Conservation (phyloP, 805 yeast genomes). For the Wickerhamiella galacta region DNA sequence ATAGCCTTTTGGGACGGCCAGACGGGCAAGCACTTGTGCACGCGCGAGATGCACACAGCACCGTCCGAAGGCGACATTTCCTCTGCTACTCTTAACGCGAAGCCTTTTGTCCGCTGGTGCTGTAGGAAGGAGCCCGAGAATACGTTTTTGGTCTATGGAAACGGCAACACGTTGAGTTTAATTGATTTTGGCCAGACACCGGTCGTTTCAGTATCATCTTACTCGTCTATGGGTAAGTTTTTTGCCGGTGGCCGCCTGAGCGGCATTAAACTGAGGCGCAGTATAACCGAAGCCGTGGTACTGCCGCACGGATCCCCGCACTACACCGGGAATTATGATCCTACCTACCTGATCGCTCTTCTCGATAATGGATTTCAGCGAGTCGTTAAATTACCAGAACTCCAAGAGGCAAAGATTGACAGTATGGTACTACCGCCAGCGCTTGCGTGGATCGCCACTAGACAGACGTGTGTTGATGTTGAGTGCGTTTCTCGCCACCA, state of each 20-base stretch:
- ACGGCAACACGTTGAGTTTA: constrained; percentile 33
- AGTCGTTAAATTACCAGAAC: constrained; percentile 8
- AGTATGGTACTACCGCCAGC: constrained; percentile 66
- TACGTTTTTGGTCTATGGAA: constrained; percentile 61
- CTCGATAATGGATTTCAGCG: constrained; percentile 44
- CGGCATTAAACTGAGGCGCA: constrained; percentile 25
- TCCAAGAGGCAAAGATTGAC: constrained; percentile 27
- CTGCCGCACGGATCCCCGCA: constrained; percentile 53
- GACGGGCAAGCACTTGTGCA: constrained; percentile 55
- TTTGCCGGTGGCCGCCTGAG: constrained; percentile 44
- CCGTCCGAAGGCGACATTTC: constrained; percentile 2
- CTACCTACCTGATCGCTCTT: constrained; percentile 41
- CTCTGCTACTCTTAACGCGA: constrained; percentile 12
- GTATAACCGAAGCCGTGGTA: constrained; percentile 33
- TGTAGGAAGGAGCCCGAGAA: constrained; percentile 66
- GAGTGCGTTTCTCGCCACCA: constrained; percentile 42
- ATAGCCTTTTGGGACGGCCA: constrained; percentile 86
- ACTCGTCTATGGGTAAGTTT: constrained; percentile 63
- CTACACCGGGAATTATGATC: constrained; percentile 67
- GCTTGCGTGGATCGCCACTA: constrained; percentile 62
- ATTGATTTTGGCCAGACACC: constrained; percentile 72
- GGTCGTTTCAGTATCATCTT: constrained; percentile 62
- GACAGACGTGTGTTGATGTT: constrained; percentile 39
- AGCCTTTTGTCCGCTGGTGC: constrained; percentile 40
- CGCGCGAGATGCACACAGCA: constrained; percentile 33